phyloP scores from a whole-genome alignment of 2,329 filamentous ascomycete species.

The Pseudogymnoascus sp. region DNA sequence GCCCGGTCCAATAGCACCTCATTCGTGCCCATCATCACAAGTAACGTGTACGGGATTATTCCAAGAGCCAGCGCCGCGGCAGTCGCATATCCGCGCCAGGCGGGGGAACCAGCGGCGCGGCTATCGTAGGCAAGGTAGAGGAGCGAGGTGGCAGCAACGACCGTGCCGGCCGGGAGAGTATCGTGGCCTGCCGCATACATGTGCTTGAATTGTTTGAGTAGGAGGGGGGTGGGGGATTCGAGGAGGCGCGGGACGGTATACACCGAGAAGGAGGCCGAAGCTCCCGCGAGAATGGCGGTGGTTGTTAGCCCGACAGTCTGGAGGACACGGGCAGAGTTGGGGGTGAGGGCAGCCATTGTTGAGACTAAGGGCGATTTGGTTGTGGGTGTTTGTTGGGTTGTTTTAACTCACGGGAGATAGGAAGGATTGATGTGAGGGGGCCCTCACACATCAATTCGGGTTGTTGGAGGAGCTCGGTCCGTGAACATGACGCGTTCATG shows the following conservation, averaged over 20 bases:
- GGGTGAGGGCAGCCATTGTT: not conserved
- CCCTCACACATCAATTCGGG: no score
- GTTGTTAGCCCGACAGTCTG: conserved; percentile 46
- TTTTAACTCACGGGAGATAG: not conserved
- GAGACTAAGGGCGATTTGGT: not conserved
- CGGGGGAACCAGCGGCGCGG: conserved; percentile 23
- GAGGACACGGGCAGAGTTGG: conserved; percentile 35
- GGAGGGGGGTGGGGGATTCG: conserved; percentile 46
- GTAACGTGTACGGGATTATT: conserved; percentile 46
- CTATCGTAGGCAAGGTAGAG: conserved; percentile 38
- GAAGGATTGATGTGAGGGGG: not conserved
- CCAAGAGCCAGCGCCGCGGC: conserved; percentile 40
- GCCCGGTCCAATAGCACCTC: conserved; percentile 39
- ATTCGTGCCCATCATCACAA: conserved; percentile 41
- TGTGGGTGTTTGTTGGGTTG: not conserved
- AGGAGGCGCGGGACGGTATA: conserved; percentile 46
- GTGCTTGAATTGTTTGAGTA: conserved; percentile 48
- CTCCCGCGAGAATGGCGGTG: conserved; percentile 38
- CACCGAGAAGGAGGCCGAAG: conserved; percentile 35
- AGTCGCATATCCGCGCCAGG: conserved; percentile 34
- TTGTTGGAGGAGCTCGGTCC: no score
- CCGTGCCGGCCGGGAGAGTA: conserved; percentile 34
- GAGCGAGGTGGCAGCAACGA: conserved; percentile 37
- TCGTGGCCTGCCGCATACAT: conserved; percentile 35
- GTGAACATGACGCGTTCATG: no score